These are phyloP conservation scores for Pichia sp. DNA, from an alignment of 1,139 yeast genomes.

Conservation along the genomic window DNA sequence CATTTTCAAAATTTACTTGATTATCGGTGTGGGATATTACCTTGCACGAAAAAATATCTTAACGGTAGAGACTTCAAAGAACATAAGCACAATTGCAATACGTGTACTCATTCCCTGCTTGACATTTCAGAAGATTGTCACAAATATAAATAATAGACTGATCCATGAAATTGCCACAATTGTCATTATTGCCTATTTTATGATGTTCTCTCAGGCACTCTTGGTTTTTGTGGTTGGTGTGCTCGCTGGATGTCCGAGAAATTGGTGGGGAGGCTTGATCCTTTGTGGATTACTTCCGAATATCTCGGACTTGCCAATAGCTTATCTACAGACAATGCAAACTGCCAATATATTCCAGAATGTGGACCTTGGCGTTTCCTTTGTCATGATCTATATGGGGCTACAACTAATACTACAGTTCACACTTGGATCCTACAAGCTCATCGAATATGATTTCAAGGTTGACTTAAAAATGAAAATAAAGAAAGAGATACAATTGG, in stretches of 20 bases:
- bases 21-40: slow-evolving; percentile 61
- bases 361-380: slow-evolving; percentile 78
- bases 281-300: slow-evolving; percentile 80
- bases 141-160: slow-evolving; percentile 61
- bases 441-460: slow-evolving; percentile 67
- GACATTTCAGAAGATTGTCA: slow-evolving; percentile 68
- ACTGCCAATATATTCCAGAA: slow-evolving; percentile 50
- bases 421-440: slow-evolving; percentile 64
- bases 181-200: slow-evolving; percentile 54
- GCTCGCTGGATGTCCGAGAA: slow-evolving; percentile 40
- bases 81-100: slow-evolving; percentile 65
- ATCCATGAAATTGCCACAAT: slow-evolving; percentile 72
- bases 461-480: slow-evolving; percentile 23
- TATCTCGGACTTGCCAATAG: slow-evolving; percentile 82
- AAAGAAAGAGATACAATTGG: no score
- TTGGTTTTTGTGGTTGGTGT: slow-evolving; percentile 28
- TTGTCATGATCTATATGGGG: slow-evolving; percentile 72
- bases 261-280: slow-evolving; percentile 73
- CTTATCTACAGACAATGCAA: slow-evolving; percentile 75
- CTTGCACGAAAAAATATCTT: slow-evolving; percentile 63
- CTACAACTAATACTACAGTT: slow-evolving; percentile 66
- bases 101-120: slow-evolving; percentile 72
- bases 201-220: slow-evolving; percentile 44
- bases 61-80: slow-evolving; percentile 66
- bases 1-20: slow-evolving; percentile 74